Conservation (phyloP, 176 grass and related monocot species). For the Thalia dealbata region DNA sequence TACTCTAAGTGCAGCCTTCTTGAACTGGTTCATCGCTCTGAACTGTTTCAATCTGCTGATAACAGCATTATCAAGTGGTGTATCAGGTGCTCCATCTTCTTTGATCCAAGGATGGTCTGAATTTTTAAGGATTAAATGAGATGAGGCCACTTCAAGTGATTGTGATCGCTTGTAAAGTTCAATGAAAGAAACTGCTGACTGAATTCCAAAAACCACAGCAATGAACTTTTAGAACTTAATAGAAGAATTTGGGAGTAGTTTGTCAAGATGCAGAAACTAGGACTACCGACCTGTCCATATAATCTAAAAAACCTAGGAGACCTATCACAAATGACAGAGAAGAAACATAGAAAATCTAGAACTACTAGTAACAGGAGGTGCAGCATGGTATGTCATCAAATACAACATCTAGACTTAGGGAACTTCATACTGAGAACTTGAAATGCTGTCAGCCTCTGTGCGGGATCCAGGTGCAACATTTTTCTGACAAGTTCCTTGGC, state of each 20-base stretch:
- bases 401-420: not conserved
- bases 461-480: constrained; percentile 10
- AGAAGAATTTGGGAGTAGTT: not conserved
- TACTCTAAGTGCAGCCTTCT: constrained; percentile 22
- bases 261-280: not conserved
- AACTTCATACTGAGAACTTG: constrained; percentile 20
- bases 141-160: not conserved
- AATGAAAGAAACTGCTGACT: not conserved
- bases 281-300: too few species aligned
- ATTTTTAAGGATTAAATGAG: not conserved
- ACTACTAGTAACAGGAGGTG: not conserved
- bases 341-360: not conserved
- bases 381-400: not conserved
- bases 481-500: constrained; percentile 21
- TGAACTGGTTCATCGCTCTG: constrained; percentile 23
- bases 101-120: constrained; percentile 24
- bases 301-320: too few species aligned
- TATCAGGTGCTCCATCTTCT: constrained; percentile 23
- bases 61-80: constrained; percentile 23
- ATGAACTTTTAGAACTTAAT: not conserved
- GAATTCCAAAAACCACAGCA: not conserved
- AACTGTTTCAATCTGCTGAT: constrained; percentile 18
- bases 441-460: constrained; percentile 18
- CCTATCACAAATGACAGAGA: too few species aligned
- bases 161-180: not conserved